Percentiles rank a stretch among this genome's conserved stretches.
These are phyloP conservation scores for Ambrosia hybrid DNA, from an alignment of 140 eudicot genomes.

Conservation along the genomic window DNA sequence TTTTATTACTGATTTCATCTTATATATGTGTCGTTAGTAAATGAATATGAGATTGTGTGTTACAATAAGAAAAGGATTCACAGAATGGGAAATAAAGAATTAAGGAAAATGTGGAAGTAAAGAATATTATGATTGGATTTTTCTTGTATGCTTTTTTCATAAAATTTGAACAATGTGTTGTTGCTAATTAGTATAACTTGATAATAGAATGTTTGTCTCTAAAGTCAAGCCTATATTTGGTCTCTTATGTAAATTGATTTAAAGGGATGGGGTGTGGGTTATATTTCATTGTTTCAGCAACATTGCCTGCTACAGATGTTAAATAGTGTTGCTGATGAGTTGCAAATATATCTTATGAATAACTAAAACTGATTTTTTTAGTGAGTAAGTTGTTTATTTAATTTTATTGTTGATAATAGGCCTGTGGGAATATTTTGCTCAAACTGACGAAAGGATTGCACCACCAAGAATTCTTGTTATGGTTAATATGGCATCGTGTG, in stretches of 20 bases:
- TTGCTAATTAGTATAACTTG: no score
- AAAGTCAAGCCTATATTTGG: no score
- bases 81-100: no score
- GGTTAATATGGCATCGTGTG: constrained; percentile 90
- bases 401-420: constrained; percentile 44
- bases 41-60: no score
- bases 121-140: no score
- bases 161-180: no score
- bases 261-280: constrained; percentile 97
- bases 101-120: no score
- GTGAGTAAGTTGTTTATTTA: background rate
- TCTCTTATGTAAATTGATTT: constrained; percentile 92
- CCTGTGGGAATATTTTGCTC: constrained; percentile 92
- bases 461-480: constrained; percentile 94
- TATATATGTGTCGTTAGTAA: no score
- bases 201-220: no score
- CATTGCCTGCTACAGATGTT: constrained; percentile 95
- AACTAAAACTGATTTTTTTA: background rate
- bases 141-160: no score
- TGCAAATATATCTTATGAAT: background rate
- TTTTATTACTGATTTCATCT: no score
- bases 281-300: constrained; percentile 91
- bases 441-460: constrained; percentile 79
- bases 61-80: no score
- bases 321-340: constrained; percentile 93